Conservation (phyloP, 176 grass and related monocot genomes). For the Otatea glauca region DNA sequence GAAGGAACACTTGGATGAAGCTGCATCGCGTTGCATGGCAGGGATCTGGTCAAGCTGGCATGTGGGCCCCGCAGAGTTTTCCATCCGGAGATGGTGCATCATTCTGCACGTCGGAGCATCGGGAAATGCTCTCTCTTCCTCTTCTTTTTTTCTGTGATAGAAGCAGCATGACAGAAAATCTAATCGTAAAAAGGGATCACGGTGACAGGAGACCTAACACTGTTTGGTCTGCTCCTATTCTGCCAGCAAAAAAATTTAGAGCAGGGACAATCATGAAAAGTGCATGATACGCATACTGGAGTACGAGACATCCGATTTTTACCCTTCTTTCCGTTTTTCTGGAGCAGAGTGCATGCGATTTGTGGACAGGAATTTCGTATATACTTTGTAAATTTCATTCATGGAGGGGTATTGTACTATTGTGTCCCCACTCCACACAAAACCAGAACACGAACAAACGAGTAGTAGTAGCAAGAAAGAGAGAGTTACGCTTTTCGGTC, state of each 20-base stretch:
- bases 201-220: constrained; percentile 39
- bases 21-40: too few species aligned
- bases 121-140: neutral
- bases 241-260: neutral
- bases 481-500: too few species aligned
- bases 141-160: neutral
- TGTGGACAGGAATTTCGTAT: neutral
- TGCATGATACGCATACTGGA: constrained; percentile 1
- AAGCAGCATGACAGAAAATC: neutral
- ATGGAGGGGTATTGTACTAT: too few species aligned
- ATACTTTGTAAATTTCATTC: neutral
- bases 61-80: neutral
- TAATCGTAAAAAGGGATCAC: constrained; percentile 34
- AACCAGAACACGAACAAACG: neutral
- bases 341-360: neutral
- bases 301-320: neutral
- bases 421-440: too few species aligned
- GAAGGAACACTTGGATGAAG: neutral
- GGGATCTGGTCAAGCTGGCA: constrained; percentile 37
- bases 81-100: constrained; percentile 15
- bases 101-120: constrained; percentile 14
- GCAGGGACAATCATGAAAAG: constrained; percentile 35
- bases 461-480: neutral
- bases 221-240: constrained; percentile 29
- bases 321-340: neutral